Evolutionary conservation across 345 rosid species (phyloP).

Genomic region (Citrus sinensis): DNA sequence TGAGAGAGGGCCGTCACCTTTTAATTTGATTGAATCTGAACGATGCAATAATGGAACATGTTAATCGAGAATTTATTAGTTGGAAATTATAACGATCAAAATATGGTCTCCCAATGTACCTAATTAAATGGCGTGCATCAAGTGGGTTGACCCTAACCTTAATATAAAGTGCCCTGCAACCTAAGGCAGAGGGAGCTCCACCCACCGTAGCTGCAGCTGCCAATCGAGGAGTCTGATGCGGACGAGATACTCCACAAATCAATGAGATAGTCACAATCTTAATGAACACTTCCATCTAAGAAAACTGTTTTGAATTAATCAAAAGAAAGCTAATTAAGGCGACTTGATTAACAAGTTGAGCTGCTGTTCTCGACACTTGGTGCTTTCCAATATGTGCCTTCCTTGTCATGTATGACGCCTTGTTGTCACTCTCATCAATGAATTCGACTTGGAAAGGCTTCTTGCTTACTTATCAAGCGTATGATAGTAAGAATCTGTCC

Average conservation of each 20-base stretch:
- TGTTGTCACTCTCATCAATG: not conserved
- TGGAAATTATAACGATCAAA: no score
- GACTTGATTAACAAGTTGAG: not conserved
- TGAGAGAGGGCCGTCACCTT: not conserved
- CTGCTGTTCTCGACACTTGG: not conserved
- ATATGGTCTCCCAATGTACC: not conserved
- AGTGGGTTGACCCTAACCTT: not conserved
- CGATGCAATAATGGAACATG: not conserved
- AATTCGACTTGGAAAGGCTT: no score
- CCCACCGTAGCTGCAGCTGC: not conserved
- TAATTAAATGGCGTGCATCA: not conserved
- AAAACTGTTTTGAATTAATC: not conserved
- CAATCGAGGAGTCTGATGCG: not conserved
- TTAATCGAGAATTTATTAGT: not conserved
- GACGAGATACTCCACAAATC: not conserved
- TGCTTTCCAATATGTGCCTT: not conserved
- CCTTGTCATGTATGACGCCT: no score
- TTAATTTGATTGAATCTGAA: not conserved
- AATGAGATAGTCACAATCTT: not conserved
- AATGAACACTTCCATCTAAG: not conserved
- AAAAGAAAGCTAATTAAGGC: not conserved
- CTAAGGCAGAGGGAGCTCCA: slow-evolving; percentile 12
- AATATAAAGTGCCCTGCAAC: not conserved
- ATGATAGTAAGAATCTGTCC: no score
- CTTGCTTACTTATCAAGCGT: no score